Evolutionary conservation across 441 rosid genomes (phyloP), one percentile per base, ranked within the genome.

Genomic region (Biscutella laevigata): DNA sequence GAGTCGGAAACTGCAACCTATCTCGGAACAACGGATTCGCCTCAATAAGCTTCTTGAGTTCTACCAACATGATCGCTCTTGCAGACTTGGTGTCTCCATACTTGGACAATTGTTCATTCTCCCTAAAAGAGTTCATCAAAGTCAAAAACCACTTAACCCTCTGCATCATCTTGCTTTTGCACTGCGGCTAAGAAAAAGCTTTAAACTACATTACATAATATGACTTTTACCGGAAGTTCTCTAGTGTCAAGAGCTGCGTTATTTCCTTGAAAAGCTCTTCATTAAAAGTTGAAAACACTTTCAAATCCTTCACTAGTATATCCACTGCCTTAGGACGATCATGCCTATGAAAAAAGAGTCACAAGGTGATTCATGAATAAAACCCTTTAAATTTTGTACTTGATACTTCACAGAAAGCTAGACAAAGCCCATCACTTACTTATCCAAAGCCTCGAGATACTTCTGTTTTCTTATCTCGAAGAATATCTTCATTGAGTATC

Each of bases 401-500:
- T n/a, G n/a, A n/a, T n/a, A n/a, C n/a, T n/a, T n/a, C n/a, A n/a
- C n/a, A n/a, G n/a, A n/a, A n/a, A n/a, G n/a, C n/a, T n/a, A n/a
- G n/a, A n/a, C n/a, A n/a, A n/a, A n/a, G n/a, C n/a, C n/a, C 34
- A 37, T 49, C 3, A 36, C 49, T 39, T 75, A 92, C 98, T 76
- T 86, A 71, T 92, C 98, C 79, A 92, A 74, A 6, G 98, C 98
- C 77, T 92, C 98, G 0, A 92, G 98, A 67, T 92, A 92, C 67
- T 92, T 92, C 77, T 92, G 98, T 82, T 92, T 92, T 72, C 98
- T 77, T 48, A 92, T 92, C 81, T 92, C 98, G 19, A 92, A 92
- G 80, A 92, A 92, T 51, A 92, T 88, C 78, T 92, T 92, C 98
- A 92, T 88, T 0, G 98, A 92, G 73, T 92, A 92, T 19, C 96